phyloP scores from a whole-genome alignment of 176 grass and related monocot genomes.

The Guadua angustifolia region DNA sequence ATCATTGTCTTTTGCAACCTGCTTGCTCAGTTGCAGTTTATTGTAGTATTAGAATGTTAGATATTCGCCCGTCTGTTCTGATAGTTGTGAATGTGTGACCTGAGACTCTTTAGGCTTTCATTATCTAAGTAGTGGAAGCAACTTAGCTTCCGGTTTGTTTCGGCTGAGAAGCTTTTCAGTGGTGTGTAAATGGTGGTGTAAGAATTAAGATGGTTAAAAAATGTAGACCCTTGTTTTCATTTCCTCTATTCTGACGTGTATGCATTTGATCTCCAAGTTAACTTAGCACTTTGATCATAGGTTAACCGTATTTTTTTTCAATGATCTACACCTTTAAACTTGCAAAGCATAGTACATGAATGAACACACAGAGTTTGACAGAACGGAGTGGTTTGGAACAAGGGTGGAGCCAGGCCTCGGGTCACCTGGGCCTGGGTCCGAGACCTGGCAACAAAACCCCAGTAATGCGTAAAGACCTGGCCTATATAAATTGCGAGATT shows the following conservation, averaged over 20 bases:
- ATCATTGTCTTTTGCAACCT: neutral
- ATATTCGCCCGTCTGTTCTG: neutral
- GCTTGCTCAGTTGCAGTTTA: constrained; percentile 1
- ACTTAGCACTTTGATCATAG: no score
- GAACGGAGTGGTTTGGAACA: no score
- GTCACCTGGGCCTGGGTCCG: no score
- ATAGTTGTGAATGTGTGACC: neutral
- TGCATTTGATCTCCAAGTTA: no score
- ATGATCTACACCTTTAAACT: no score
- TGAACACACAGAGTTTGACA: no score
- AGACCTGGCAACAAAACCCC: no score
- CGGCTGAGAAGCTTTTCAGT: neutral
- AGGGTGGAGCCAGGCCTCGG: no score
- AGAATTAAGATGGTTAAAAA: neutral
- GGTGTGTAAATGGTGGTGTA: neutral
- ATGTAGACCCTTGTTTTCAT: neutral
- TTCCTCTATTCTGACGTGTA: neutral
- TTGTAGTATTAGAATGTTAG: constrained; percentile 11
- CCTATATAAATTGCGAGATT: no score
- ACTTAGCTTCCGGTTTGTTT: constrained; percentile 38
- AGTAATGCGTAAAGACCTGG: no score
- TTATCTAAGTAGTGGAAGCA: constrained; percentile 30
- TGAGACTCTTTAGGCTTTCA: neutral
- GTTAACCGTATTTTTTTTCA: no score
- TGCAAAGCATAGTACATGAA: no score